Conservation (phyloP, 169 alveolate genomes). For the Plasmodium gonderi region DNA sequence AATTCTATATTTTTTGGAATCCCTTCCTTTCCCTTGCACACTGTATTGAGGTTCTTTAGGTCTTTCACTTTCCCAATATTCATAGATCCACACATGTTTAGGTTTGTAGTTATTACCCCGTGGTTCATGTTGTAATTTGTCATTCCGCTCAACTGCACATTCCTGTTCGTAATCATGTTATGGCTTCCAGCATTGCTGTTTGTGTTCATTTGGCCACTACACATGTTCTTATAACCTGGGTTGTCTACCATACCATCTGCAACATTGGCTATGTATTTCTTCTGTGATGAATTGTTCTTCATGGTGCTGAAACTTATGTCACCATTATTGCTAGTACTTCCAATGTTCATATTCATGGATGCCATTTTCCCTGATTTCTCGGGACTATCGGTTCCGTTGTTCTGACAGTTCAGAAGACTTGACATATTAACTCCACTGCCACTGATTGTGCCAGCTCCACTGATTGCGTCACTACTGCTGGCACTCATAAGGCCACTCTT, state of each 20-base stretch:
- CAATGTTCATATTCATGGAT: not conserved
- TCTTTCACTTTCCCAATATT: not conserved
- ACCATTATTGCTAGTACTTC: not conserved
- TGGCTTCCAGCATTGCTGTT: too few relatives aligned
- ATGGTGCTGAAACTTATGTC: not conserved
- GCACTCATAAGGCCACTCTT: not conserved
- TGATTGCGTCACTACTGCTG: not conserved
- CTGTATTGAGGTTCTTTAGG: not conserved
- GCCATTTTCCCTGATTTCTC: not conserved
- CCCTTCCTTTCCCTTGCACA: not conserved
- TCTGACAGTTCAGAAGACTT: not conserved
- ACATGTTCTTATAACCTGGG: not conserved
- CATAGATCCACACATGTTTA: not conserved
- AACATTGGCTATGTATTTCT: not conserved
- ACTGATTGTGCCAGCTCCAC: not conserved
- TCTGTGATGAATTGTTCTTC: constrained; percentile 1
- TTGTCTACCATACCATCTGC: not conserved
- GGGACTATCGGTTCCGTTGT: not conserved
- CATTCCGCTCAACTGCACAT: too few relatives aligned
- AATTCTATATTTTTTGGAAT: not conserved
- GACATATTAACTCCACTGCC: not conserved
- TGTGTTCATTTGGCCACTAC: not conserved
- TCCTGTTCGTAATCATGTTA: too few relatives aligned
- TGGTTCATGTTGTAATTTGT: not conserved
- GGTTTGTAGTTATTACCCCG: not conserved